Evolutionary conservation across 2,329 filamentous ascomycete genomes (phyloP).

Genomic region (Penicillium sp.): DNA sequence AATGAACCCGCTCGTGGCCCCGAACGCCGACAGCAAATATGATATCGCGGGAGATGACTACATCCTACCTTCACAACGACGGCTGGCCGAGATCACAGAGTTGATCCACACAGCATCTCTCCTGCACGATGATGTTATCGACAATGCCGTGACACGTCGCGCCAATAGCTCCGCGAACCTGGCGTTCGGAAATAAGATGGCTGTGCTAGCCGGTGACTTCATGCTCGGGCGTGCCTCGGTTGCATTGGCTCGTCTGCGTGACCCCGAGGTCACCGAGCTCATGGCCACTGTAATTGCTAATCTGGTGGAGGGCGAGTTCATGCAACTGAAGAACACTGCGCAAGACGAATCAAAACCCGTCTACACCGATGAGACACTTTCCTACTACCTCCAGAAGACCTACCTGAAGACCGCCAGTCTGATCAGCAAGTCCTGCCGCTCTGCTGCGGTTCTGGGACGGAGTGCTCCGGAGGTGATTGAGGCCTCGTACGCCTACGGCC

Average conservation of each 20-base stretch:
- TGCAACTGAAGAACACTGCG: conserved; percentile 97
- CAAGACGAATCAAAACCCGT: conserved; percentile 77
- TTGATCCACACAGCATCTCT: conserved; percentile 96
- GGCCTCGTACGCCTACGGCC: conserved; percentile 86
- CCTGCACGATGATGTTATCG: conserved; percentile 97
- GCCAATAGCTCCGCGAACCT: conserved; percentile 85
- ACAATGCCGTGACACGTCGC: conserved; percentile 81
- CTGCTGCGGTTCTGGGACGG: conserved; percentile 80
- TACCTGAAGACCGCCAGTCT: conserved; percentile 95
- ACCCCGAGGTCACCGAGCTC: conserved; percentile 92
- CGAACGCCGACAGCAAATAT: conserved; percentile 35
- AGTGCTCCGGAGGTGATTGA: conserved; percentile 77
- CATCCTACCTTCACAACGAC: conserved; percentile 88
- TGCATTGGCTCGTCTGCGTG: conserved; percentile 80
- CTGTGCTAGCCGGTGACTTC: conserved; percentile 95
- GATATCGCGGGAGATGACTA: conserved; percentile 47
- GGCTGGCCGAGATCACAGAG: conserved; percentile 94
- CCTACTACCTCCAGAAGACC: conserved; percentile 96
- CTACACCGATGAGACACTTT: conserved; percentile 84
- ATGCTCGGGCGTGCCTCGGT: conserved; percentile 89
- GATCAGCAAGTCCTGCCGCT: conserved; percentile 93
- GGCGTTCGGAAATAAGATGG: conserved; percentile 99
- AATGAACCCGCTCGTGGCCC: conserved; percentile 52
- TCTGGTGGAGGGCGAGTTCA: conserved; percentile 96
- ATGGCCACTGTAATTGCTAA: conserved; percentile 96